Conservation (phyloP, 2,329 filamentous ascomycete genomes). For the Talaromyces atroroseus region DNA sequence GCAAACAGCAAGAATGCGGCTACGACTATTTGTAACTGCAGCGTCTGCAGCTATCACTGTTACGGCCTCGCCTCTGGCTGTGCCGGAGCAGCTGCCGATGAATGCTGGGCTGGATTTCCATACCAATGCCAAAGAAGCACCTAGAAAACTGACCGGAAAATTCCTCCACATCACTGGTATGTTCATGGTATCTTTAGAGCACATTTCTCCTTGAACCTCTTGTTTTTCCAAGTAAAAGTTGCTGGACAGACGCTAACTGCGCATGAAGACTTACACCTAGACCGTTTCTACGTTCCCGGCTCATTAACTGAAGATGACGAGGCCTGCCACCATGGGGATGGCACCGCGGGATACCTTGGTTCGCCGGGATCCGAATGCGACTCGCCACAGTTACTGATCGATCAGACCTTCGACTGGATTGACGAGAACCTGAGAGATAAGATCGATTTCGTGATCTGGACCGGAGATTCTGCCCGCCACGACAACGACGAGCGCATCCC, state of each 20-base stretch:
- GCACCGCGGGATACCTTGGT: slow-evolving; percentile 74
- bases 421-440: slow-evolving; percentile 67
- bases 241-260: not conserved
- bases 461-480: slow-evolving; percentile 82
- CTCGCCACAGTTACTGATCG: slow-evolving; percentile 69
- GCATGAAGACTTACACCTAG: slow-evolving; percentile 79
- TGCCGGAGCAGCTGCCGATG: slow-evolving; percentile 3
- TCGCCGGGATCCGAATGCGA: slow-evolving; percentile 87
- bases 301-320: slow-evolving; percentile 62
- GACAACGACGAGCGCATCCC: slow-evolving; percentile 80
- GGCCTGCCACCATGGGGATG: slow-evolving; percentile 74
- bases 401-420: slow-evolving; percentile 90
- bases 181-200: not conserved
- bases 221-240: not conserved
- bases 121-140: slow-evolving; percentile 1
- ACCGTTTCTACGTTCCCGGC: slow-evolving; percentile 77
- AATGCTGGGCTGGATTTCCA: not conserved
- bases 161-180: slow-evolving; percentile 36
- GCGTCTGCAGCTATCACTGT: not conserved
- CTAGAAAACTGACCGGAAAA: slow-evolving; percentile 24
- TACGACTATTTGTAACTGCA: not conserved
- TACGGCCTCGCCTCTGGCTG: slow-evolving; percentile 4
- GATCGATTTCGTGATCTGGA: slow-evolving; percentile 90
- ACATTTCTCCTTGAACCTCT: not conserved
- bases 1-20: not conserved